Evolutionary conservation across 2,329 filamentous ascomycete species (phyloP), one percentile per base, ranked within the genome.

Genomic region (Leptodontidium sp.): DNA sequence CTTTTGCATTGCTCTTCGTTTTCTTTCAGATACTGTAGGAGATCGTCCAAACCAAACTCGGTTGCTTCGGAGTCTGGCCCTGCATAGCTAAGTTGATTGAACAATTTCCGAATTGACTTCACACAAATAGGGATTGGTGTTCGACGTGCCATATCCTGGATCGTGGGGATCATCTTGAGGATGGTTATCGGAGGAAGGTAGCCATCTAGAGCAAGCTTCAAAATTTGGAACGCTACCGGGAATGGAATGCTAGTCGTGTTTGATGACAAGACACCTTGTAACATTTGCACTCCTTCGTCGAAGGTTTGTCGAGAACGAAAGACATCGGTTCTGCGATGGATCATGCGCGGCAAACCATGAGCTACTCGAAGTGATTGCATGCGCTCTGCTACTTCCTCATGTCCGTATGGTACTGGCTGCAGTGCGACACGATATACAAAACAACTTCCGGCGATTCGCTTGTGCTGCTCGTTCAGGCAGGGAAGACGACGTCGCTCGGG

Each of bases 181-280:
- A 88, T 86, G 1, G 80, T 85, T 0, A 75, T 73, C 0, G 91
- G 90, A 14, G 87, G 81, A 1, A 93, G 81, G 65, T 86, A 88
- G 26, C 86, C 87, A 72, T 91, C 91, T 73, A 84, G 82, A 0
- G 89, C 87, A 5, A 94, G 79, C 17, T 84, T 85, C 62, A 91
- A 85, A 5, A 92, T 80, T 72, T 92, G 90, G 73, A 88, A 91
- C 6, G 87, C 81, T 0, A 90, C 75, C 0, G 79, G 76, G 70
- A 89, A 92, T 5, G 86, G 80, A 67, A 87, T 43, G 0, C n/a
- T 63, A 12, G 52, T 61, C 9, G 65, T 65, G 9, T 58, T 53
- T 50, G 68, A 80, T 66, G 68, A 61, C 12, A 81, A 45, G 17
- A 55, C 70, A 1, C 58, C 32, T 12, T 74, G 66, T 6, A 78